Base-by-base conservation (phyloP, 805 yeast species). In the Candida tallmaniae region DNA sequence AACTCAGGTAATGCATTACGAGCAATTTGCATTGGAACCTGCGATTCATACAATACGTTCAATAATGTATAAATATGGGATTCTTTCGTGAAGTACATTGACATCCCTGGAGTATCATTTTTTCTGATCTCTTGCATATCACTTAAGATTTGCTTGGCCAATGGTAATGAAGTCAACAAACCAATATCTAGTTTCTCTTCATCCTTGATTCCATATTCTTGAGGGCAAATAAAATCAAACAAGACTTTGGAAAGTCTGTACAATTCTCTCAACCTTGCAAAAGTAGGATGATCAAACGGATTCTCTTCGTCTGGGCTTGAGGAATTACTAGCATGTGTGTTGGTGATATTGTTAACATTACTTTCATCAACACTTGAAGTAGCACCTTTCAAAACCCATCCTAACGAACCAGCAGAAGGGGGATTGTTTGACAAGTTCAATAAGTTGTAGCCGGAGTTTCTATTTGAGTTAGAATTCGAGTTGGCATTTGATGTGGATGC, bases 201-300 rank as follows among this genome's bases (percentile, higher is more conserved):
- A 52, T 88, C 95, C 45, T 89, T 87, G 48, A 93, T 93, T 44
- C 99, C 99, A 55, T 93, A 93, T 55, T 93, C 99, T 58, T 93
- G 97, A 7, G 99, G 99, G 60, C 97, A 93, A 31, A 93, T 88
- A 53, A 90, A 93, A 60, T 93, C 99, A 64, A 93, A 93, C 42
- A 93, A 63, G 5, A 93, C 96, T 57, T 93, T 94, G 1, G 96
- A 85, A 36, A 93, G 69, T 43, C 90, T 71, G 56, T 89, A 93
- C 34, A 93, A 71, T 55, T 93, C 98, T 46, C 97, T 71, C 39
- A 93, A 69, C 42, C 86, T 74, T 21, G 83, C 82, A 56, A 74
- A 89, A 34, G 82, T 80, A 2, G 86, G 79, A 42, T 83, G 83
- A 52, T 86, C 95, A 58, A 89, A 89, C 13, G 68, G 70, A 42